Evolutionary conservation across 2,329 filamentous ascomycete genomes (phyloP), one percentile per base, ranked within the genome.

Genomic region (Hypocreales sp.): DNA sequence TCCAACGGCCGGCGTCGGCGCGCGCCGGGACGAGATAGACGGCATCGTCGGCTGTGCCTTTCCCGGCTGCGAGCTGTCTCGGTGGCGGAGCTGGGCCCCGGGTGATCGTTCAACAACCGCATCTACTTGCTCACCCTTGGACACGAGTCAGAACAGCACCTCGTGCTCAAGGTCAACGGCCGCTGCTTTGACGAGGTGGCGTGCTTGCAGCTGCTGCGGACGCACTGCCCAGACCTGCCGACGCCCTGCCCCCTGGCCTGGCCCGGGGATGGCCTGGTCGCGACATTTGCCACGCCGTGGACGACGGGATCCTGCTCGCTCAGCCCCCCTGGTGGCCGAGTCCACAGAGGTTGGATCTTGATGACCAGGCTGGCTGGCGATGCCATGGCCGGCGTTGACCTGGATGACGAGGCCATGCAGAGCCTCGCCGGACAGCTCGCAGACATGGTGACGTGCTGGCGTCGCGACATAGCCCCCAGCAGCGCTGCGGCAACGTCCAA

Each of bases 131-230:
- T 42, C 12, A 29, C 22, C 8, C 23, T 38, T 7, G 19, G 19
- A 13, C 32, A 30, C 5, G 12, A n/a, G 25, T 16, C 10, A 15
- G 27, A 30, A 12, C 14, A 26, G 11, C 28, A 37, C 3, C n/a
- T 38, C 10, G 38, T 42, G 8, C 25, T 42, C 9, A 42, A 42
- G 22, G 30, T 35, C 15, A 39, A 39, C 17, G 40, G 40, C 2
- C 26, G 34, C 2, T 40, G 40, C 16, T 43, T 40, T 18, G 34
- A 41, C 18, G 40, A 43, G 24, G 39, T 41, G 3, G 30, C 31
- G 5, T 38, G 32, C 20, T 29, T 43, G 13, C 29, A 31, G 11
- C 20, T 40, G 3, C 21, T 40, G 8, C 24, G 34, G 5, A 20
- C 31, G 11, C 29, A 38, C 22, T 41, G 40, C 18, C 35, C 36